Percentiles rank a stretch among this genome's conserved stretches.
These are phyloP conservation scores for Rickenella mellea DNA, from an alignment of 768 basidiomycete species.

Conservation along the genomic window DNA sequence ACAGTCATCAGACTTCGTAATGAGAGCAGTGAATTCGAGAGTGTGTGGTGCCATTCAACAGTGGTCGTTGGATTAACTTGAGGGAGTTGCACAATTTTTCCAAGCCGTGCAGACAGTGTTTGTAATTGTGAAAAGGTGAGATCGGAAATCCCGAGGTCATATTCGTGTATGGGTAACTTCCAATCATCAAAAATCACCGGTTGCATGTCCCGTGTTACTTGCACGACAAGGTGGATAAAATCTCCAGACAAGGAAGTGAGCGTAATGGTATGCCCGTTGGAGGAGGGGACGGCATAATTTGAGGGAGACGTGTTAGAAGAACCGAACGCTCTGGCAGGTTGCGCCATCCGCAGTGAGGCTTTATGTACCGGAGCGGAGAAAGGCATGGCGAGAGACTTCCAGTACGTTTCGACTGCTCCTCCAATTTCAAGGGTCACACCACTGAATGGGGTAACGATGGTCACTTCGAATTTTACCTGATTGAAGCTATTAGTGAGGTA, in stretches of 20 bases:
- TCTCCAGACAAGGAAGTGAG: conserved; percentile 86
- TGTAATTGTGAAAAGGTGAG: conserved; percentile 78
- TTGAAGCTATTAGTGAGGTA: not conserved
- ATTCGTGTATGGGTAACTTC: conserved; percentile 59
- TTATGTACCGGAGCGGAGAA: conserved; percentile 22
- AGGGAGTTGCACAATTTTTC: conserved; percentile 29
- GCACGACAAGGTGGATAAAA: conserved; percentile 78
- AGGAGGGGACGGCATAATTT: conserved; percentile 38
- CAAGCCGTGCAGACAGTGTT: conserved; percentile 43
- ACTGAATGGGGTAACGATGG: conserved; percentile 80
- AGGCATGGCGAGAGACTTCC: conserved; percentile 76
- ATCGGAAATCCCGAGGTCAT: conserved; percentile 77
- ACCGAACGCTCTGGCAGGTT: conserved; percentile 26
- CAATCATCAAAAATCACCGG: conserved; percentile 79
- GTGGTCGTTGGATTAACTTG: conserved; percentile 9
- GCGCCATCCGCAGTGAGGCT: conserved; percentile 21
- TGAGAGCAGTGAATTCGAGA: conserved; percentile 51
- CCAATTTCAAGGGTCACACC: conserved; percentile 91
- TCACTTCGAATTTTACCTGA: conserved; percentile 83
- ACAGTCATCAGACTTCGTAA: conserved; percentile 73
- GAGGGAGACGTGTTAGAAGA: conserved; percentile 70
- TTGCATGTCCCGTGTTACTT: conserved; percentile 87
- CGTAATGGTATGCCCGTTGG: conserved; percentile 52
- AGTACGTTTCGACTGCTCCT: conserved; percentile 94
- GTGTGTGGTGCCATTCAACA: conserved; percentile 23